phyloP scores from a whole-genome alignment of 164 flowering plant genomes.

The Cinnamomum micranthum region DNA sequence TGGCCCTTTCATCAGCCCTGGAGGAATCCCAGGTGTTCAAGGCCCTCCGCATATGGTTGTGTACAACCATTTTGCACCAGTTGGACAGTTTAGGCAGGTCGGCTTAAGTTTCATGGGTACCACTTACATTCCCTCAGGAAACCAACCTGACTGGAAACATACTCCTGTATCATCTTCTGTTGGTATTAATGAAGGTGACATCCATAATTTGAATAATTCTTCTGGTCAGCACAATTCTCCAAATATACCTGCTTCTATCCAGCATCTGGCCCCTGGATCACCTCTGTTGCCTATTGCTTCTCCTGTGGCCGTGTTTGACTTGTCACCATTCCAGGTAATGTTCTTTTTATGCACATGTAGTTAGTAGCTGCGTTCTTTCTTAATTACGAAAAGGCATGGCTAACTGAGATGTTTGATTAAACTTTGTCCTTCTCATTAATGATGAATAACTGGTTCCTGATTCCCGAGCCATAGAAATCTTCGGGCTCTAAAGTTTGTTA shows the following conservation, averaged over 20 bases:
- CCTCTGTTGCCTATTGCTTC: constrained; percentile 75
- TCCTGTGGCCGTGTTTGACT: constrained; percentile 84
- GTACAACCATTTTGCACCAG: constrained; percentile 88
- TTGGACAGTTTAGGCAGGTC: constrained; percentile 84
- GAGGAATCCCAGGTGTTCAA: constrained; percentile 76
- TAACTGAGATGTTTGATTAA: too few relatives aligned
- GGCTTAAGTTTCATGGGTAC: constrained; percentile 94
- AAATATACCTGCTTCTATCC: constrained; percentile 57
- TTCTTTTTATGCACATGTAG: not conserved
- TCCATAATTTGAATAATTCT: constrained; percentile 27
- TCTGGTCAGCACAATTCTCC: constrained; percentile 53
- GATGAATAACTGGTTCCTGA: too few relatives aligned
- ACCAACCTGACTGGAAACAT: constrained; percentile 83
- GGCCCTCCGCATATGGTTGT: constrained; percentile 92
- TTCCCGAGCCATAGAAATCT: too few relatives aligned
- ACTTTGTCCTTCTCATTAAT: too few relatives aligned
- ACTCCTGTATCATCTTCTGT: constrained; percentile 52
- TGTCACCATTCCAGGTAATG: constrained; percentile 87
- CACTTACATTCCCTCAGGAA: constrained; percentile 80
- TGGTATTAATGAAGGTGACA: constrained; percentile 55
- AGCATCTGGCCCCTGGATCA: constrained; percentile 86
- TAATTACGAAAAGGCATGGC: too few relatives aligned
- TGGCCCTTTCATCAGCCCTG: constrained; percentile 79
- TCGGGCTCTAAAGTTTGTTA: too few relatives aligned
- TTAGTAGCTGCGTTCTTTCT: too few relatives aligned